A percentile compares a stretch with the other conserved stretches of the same genome.
phyloP scores from a whole-genome alignment of 306 rosid species.

The Rubus parviflorus region DNA sequence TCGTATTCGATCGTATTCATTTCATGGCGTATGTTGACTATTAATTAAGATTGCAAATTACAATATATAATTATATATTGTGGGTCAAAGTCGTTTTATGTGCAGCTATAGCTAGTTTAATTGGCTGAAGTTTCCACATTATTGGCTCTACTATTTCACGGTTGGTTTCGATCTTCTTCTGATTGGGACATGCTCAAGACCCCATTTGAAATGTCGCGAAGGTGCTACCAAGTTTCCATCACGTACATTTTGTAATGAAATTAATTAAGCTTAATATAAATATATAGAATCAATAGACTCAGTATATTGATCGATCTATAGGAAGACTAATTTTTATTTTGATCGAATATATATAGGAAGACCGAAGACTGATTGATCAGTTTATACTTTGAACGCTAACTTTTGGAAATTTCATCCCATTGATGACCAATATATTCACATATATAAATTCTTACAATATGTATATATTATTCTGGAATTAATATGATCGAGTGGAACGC shows the following conservation, averaged over 20 bases:
- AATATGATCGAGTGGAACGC: neutral
- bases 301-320: neutral
- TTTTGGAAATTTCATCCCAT: neutral
- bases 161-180: neutral
- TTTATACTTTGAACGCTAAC: neutral
- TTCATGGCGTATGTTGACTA: slow-evolving; percentile 9
- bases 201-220: neutral
- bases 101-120: too few relatives aligned
- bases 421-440: slow-evolving; percentile 8
- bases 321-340: too few relatives aligned
- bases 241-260: neutral
- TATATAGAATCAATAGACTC: neutral
- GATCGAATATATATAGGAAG: too few relatives aligned
- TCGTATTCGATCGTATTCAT: neutral
- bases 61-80: neutral
- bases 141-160: neutral
- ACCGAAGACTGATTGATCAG: neutral
- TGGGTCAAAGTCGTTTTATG: slow-evolving; percentile 8
- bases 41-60: neutral
- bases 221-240: neutral
- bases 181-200: neutral
- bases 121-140: slow-evolving; percentile 7
- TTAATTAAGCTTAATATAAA: too few relatives aligned
- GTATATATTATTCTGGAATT: too few relatives aligned
- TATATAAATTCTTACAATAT: neutral